A percentile compares a stretch with the other conserved stretches of the same genome.
Conservation (phyloP, 2,329 filamentous ascomycete species). For the Tolypocladium endophyticum region DNA sequence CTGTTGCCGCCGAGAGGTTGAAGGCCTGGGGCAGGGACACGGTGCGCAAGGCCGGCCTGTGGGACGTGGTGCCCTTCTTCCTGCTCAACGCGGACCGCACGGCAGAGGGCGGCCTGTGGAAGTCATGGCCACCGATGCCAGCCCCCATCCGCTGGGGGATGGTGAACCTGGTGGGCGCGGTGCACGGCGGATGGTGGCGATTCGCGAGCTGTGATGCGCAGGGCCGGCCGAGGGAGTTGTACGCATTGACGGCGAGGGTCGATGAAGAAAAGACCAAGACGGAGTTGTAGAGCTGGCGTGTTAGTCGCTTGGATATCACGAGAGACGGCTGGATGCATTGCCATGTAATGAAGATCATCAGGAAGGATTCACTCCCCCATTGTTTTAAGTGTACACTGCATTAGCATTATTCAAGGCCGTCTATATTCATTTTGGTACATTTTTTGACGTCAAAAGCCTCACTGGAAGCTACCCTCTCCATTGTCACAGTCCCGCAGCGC, state of each 20-base stretch:
- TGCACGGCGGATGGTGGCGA: constrained; percentile 50
- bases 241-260: constrained; percentile 27
- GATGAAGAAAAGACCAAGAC: neutral
- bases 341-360: neutral
- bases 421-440: neutral
- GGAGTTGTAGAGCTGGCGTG: constrained; percentile 3
- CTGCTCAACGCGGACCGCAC: constrained; percentile 51
- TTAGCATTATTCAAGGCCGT: neutral
- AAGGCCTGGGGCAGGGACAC: constrained; percentile 53
- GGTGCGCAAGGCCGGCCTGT: constrained; percentile 47
- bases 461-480: constrained; percentile 4
- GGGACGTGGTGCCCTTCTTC: constrained; percentile 55
- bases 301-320: neutral
- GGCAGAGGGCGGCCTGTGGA: constrained; percentile 48
- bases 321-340: neutral
- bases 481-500: constrained; percentile 11
- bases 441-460: neutral
- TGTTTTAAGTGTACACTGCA: neutral
- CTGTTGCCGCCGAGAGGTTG: constrained; percentile 38
- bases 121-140: constrained; percentile 55
- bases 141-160: constrained; percentile 48
- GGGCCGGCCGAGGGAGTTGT: constrained; percentile 42
- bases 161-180: constrained; percentile 46
- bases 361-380: neutral
- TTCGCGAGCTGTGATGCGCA: constrained; percentile 50